phyloP scores from a whole-genome alignment of 768 basidiomycete species.

The Amanita brunnescens region DNA sequence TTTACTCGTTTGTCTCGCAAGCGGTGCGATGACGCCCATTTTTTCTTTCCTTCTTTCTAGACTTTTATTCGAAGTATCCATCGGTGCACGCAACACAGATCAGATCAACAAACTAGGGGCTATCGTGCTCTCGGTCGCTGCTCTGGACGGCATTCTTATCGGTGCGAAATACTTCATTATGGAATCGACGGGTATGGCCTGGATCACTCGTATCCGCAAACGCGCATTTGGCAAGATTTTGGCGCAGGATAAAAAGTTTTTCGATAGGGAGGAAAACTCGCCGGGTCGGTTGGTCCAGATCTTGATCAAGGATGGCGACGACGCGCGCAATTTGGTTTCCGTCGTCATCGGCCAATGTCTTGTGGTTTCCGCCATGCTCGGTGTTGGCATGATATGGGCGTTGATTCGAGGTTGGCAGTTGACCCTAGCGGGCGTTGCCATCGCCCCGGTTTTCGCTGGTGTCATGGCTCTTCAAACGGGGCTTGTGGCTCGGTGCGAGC shows the following conservation, averaged over 20 bases:
- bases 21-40: conserved; percentile 82
- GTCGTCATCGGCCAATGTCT: conserved; percentile 62
- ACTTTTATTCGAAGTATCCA: conserved; percentile 69
- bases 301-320: conserved; percentile 85
- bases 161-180: conserved; percentile 76
- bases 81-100: conserved; percentile 51
- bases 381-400: conserved; percentile 84
- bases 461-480: conserved; percentile 68
- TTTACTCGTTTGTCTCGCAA: conserved; percentile 55
- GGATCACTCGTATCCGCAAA: conserved; percentile 63
- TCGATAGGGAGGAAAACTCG: conserved; percentile 59
- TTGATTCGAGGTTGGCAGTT: conserved; percentile 85
- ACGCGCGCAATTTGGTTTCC: conserved; percentile 70
- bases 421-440: conserved; percentile 80
- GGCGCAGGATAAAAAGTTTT: conserved; percentile 79
- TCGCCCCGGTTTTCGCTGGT: conserved; percentile 75
- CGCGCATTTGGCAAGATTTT: conserved; percentile 51
- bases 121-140: conserved; percentile 65
- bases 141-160: conserved; percentile 65
- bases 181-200: conserved; percentile 64
- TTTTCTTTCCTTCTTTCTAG: conserved; percentile 87
- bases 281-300: conserved; percentile 59
- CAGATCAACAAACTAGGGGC: conserved; percentile 64
- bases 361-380: conserved; percentile 75
- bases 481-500: conserved; percentile 64